Conservation (phyloP, 2,329 filamentous ascomycete genomes). For the Orbilia brochopaga region DNA sequence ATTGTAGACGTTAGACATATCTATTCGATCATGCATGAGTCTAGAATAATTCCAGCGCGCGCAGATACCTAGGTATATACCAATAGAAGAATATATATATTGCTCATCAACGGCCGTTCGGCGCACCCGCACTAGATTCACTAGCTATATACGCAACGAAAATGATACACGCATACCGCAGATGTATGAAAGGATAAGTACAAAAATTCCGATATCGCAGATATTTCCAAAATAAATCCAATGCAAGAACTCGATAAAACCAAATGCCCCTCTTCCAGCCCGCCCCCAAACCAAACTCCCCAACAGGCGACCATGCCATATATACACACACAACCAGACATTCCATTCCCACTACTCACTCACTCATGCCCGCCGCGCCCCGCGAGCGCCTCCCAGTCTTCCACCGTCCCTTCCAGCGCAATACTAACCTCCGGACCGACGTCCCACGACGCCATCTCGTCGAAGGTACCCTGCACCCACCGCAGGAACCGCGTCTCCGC, state of each 20-base stretch:
- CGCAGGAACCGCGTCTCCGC: slow-evolving; percentile 54
- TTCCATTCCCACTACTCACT: too few species aligned
- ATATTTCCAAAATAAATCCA: too few species aligned
- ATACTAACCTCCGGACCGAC: slow-evolving; percentile 52
- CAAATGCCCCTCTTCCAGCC: too few species aligned
- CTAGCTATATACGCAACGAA: neutral
- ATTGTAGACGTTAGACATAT: too few species aligned
- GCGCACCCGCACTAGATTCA: slow-evolving; percentile 3
- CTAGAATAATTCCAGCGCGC: neutral
- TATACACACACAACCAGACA: neutral
- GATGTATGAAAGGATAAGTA: neutral
- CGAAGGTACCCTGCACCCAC: slow-evolving; percentile 54
- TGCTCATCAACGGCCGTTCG: neutral
- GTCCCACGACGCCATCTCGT: slow-evolving; percentile 54
- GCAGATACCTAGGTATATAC: too few species aligned
- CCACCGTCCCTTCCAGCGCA: slow-evolving; percentile 40
- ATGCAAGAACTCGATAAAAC: too few species aligned
- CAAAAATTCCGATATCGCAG: too few species aligned
- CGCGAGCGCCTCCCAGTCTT: slow-evolving; percentile 36
- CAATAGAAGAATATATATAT: too few species aligned
- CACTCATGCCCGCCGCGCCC: slow-evolving; percentile 25
- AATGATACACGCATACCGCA: neutral
- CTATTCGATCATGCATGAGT: neutral
- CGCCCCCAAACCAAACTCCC: slow-evolving; percentile 2
- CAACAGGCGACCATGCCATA: neutral